Evolutionary conservation across 495 filamentous ascomycete species (phyloP).

Genomic region (Tricharina praecox): DNA sequence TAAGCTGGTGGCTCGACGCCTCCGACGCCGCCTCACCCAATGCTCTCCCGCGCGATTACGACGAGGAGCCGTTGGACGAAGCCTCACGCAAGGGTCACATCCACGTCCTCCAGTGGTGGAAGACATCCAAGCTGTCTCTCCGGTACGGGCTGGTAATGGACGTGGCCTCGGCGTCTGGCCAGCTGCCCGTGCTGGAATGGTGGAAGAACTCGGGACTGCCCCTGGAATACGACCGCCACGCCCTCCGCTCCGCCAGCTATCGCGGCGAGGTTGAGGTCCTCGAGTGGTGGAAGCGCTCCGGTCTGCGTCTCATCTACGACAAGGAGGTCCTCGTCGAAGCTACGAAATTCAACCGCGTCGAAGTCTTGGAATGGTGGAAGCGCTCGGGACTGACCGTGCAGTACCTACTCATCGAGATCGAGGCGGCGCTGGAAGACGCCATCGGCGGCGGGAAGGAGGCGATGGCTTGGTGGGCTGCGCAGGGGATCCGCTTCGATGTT

Average conservation of each 20-base stretch:
- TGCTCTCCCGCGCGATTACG: conserved; percentile 36
- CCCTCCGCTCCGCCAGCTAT: conserved; percentile 59
- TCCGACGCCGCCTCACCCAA: conserved; percentile 29
- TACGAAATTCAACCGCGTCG: conserved; percentile 68
- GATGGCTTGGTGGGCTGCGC: conserved; percentile 73
- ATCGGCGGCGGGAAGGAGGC: conserved; percentile 53
- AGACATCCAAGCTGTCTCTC: conserved; percentile 56
- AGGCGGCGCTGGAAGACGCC: conserved; percentile 81
- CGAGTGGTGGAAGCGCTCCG: conserved; percentile 65
- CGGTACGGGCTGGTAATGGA: conserved; percentile 77
- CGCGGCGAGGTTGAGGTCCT: conserved; percentile 78
- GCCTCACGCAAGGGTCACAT: conserved; percentile 70
- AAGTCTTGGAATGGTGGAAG: conserved; percentile 83
- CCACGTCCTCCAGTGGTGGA: conserved; percentile 84
- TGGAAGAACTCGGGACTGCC: conserved; percentile 49
- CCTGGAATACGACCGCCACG: conserved; percentile 15
- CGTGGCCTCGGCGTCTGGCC: conserved; percentile 64
- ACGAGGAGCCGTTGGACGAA: conserved; percentile 65
- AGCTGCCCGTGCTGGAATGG: conserved; percentile 74
- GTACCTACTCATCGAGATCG: conserved; percentile 89
- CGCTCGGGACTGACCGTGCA: conserved; percentile 43
- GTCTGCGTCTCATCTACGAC: conserved; percentile 71
- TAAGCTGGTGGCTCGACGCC: conserved; percentile 60
- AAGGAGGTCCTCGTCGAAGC: conserved; percentile 74
- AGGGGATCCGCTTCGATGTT: conserved; percentile 71